phyloP scores from a whole-genome alignment of 2,329 filamentous ascomycete genomes.

The Orbilia javanica region DNA sequence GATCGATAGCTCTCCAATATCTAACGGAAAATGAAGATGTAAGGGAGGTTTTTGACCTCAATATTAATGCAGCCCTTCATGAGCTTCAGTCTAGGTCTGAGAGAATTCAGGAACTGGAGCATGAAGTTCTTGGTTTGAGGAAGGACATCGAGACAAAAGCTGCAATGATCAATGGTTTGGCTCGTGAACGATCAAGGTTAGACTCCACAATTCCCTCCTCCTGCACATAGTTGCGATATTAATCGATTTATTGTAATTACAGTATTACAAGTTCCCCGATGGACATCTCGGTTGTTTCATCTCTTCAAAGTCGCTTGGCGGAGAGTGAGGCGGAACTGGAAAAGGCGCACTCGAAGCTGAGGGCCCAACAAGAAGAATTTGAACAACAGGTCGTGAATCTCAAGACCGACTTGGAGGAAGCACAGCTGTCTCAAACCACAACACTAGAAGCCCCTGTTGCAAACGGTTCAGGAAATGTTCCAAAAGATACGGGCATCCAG shows the following conservation, averaged over 20 bases:
- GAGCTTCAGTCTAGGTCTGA: conserved; percentile 89
- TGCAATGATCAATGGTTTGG: conserved; percentile 92
- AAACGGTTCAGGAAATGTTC: background rate
- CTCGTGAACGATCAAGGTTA: conserved; percentile 85
- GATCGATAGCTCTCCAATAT: conserved; percentile 87
- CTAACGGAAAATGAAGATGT: conserved; percentile 84
- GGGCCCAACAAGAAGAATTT: conserved; percentile 80
- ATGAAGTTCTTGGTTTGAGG: conserved; percentile 82
- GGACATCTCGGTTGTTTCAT: conserved; percentile 90
- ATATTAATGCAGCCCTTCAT: conserved; percentile 90
- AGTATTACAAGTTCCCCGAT: conserved; percentile 74
- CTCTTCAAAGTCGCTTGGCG: conserved; percentile 87
- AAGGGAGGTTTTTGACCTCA: conserved; percentile 92
- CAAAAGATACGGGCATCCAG: background rate
- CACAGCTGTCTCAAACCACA: conserved; percentile 31
- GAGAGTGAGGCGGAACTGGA: conserved; percentile 85
- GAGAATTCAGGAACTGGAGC: conserved; percentile 88
- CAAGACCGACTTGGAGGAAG: conserved; percentile 42
- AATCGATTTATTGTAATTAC: background rate
- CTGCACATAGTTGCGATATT: background rate
- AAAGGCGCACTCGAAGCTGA: conserved; percentile 78
- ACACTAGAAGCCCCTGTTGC: background rate
- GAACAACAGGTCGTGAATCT: conserved; percentile 78
- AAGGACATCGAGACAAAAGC: conserved; percentile 98
- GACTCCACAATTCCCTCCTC: background rate